phyloP scores from a whole-genome alignment of 306 rosid species.

The Quillaja saponaria region DNA sequence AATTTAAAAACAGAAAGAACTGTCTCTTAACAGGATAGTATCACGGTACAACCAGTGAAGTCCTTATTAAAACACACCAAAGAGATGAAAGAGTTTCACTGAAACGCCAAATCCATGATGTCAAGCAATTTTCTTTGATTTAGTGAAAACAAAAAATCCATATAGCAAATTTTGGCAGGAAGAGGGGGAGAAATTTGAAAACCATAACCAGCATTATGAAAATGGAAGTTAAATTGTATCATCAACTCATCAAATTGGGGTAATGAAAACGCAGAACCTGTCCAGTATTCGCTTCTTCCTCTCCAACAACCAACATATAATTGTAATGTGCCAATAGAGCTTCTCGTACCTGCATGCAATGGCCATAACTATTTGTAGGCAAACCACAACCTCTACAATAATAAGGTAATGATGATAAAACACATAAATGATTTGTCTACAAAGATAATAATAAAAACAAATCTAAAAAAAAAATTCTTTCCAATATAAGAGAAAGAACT shows the following conservation, averaged over 20 bases:
- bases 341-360: conserved; percentile 82
- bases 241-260: conserved; percentile 7
- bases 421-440: too few species aligned
- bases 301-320: conserved; percentile 90
- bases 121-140: too few species aligned
- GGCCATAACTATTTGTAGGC: conserved; percentile 27
- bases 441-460: not conserved
- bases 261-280: conserved; percentile 56
- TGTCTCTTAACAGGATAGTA: too few species aligned
- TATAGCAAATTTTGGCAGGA: not conserved
- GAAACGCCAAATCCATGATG: too few species aligned
- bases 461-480: not conserved
- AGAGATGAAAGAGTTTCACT: too few species aligned
- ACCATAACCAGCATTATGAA: conserved; percentile 10
- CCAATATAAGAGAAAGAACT: not conserved
- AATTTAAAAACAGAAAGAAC: too few species aligned
- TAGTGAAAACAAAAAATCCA: too few species aligned
- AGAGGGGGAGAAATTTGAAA: conserved; percentile 1
- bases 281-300: conserved; percentile 82
- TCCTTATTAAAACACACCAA: too few species aligned
- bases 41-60: too few species aligned
- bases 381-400: conserved; percentile 8
- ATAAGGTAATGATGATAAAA: not conserved
- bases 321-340: conserved; percentile 87
- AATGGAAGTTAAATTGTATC: conserved; percentile 7